Base-by-base conservation (phyloP, 805 yeast species). In the Naumovozyma dairenensis region DNA sequence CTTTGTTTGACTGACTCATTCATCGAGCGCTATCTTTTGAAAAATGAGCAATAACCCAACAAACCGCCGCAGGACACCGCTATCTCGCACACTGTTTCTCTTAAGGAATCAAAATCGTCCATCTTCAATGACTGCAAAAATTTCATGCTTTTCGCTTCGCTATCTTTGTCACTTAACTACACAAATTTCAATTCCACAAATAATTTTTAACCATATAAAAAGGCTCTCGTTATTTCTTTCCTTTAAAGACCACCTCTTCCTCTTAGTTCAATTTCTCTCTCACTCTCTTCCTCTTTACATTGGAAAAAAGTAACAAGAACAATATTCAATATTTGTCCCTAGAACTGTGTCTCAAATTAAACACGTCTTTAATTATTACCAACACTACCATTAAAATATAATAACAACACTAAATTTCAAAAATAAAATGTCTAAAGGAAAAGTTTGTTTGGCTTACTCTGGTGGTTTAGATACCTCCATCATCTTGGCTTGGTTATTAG, bases 381-480 rank as follows among this genome's bases (percentile, higher is more conserved):
- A n/a, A 13, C 15, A 14, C 13, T 22, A 28, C 8, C n/a, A 14
- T 14, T 8, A 24, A 16, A 30, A 33, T 4, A n/a, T 12, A 22
- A 15, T 16, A 35, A n/a, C 13, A 20, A 7, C 16, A n/a, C 12
- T 22, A 8, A 15, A 28, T 13, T 6, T 17, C 16, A 28, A 17
- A 35, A 15, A 16, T 18, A 41, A 19, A 53, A 87, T 87, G 96
- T 80, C 94, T 33, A 89, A 92, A 66, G 98, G 98, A 59, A 89
- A 89, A 69, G 98, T 92, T 62, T 92, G 98, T 74, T 76, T 92
- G 62, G 98, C 98, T 36, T 92, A 92, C 71, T 92, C 97, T 33
- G 98, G 98, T 55, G 98, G 98, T 69, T 74, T 92, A 54, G 98
- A 92, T 60, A 92, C 98, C 72, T 87, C 96, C 18, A 82, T 92